Conservation (phyloP, 2,329 filamentous ascomycete genomes). For the Basipetospora sp. region DNA sequence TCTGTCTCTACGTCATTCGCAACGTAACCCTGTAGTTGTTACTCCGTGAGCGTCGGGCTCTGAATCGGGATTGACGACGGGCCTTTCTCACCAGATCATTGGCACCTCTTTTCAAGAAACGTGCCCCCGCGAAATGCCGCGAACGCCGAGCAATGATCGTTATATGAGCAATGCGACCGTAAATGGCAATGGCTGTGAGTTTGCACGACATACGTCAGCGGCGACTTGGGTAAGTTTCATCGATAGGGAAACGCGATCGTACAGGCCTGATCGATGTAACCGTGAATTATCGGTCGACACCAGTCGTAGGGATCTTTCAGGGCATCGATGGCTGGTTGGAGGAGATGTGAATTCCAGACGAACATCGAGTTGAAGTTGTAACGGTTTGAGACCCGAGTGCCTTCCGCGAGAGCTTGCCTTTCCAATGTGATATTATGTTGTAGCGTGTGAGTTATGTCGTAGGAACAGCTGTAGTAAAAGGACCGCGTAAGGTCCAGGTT, state of each 20-base stretch:
- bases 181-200: slow-evolving; percentile 53
- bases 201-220: not conserved
- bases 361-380: slow-evolving; percentile 86
- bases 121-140: slow-evolving; percentile 81
- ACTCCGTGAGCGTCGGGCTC: not conserved
- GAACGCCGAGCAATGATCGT: slow-evolving; percentile 88
- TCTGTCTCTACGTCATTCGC: slow-evolving; percentile 98
- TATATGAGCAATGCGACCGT: slow-evolving; percentile 77
- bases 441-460: slow-evolving; percentile 82
- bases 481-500: slow-evolving; percentile 80
- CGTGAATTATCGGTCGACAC: slow-evolving; percentile 91
- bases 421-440: slow-evolving; percentile 84
- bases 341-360: slow-evolving; percentile 86
- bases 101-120: slow-evolving; percentile 84
- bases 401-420: slow-evolving; percentile 53
- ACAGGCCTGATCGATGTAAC: slow-evolving; percentile 81
- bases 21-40: slow-evolving; percentile 53
- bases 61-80: no score
- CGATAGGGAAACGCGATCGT: slow-evolving; percentile 13
- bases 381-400: slow-evolving; percentile 40
- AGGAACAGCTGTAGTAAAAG: slow-evolving; percentile 98
- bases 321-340: slow-evolving; percentile 55
- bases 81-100: slow-evolving; percentile 53
- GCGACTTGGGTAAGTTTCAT: not conserved
- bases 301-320: slow-evolving; percentile 81